phyloP scores from a whole-genome alignment of 345 rosid species.

The Populus deltoides region DNA sequence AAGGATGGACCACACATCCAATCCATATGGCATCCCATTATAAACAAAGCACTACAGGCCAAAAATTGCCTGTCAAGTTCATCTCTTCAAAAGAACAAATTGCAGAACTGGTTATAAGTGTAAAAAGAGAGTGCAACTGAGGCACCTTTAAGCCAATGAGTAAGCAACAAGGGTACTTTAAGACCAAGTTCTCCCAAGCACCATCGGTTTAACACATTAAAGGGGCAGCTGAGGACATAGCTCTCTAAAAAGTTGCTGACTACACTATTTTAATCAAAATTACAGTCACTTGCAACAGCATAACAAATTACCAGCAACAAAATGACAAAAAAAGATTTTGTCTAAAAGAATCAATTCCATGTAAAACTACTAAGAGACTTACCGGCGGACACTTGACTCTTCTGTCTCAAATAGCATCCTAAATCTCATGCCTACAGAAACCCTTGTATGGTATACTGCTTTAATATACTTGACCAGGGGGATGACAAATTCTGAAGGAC shows the following conservation, averaged over 20 bases:
- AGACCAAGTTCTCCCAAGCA: background rate
- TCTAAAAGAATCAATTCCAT: background rate
- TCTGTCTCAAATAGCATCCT: conserved; percentile 1
- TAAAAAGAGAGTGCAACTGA: background rate
- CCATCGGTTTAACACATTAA: background rate
- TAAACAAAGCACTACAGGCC: background rate
- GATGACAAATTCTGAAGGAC: conserved; percentile 19
- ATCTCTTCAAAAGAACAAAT: background rate
- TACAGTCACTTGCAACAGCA: background rate
- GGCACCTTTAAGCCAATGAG: background rate
- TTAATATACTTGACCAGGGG: background rate
- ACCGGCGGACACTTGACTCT: background rate
- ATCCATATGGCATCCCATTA: background rate
- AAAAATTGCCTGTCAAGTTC: background rate
- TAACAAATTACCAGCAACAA: background rate
- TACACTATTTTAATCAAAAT: background rate
- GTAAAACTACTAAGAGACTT: background rate
- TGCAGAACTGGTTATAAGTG: background rate
- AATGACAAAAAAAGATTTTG: background rate
- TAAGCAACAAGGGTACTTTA: background rate
- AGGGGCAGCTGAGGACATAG: background rate
- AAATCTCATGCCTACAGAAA: background rate
- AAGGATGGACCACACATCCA: background rate
- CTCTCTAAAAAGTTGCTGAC: background rate
- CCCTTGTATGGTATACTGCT: background rate